These are phyloP conservation scores for Clonostachys chloroleuca DNA, from an alignment of 2,329 filamentous ascomycete genomes.

Conservation along the genomic window DNA sequence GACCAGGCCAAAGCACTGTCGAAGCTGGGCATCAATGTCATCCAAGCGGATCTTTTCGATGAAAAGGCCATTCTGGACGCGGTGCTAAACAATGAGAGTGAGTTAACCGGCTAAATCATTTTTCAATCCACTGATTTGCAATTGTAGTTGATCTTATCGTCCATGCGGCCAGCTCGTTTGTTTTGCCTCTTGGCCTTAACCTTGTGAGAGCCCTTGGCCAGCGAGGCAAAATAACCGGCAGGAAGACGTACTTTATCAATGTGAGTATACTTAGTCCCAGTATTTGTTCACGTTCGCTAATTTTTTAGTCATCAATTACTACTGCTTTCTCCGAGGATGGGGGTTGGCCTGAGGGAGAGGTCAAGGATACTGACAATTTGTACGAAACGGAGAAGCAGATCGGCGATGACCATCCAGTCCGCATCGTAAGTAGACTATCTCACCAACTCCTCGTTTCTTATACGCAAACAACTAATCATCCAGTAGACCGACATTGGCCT, in stretches of 20 bases:
- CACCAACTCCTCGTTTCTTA: too few relatives aligned
- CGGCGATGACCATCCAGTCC: slow-evolving; percentile 13
- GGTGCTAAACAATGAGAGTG: slow-evolving; percentile 17
- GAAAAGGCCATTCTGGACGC: slow-evolving; percentile 12
- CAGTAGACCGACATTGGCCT: too few relatives aligned
- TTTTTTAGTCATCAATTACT: slow-evolving; percentile 14
- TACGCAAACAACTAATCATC: too few relatives aligned
- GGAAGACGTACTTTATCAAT: slow-evolving; percentile 23
- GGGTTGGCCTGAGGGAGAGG: slow-evolving; percentile 21
- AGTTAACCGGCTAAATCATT: not conserved
- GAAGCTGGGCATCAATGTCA: slow-evolving; percentile 17
- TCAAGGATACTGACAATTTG: slow-evolving; percentile 21
- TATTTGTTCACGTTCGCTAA: not conserved
- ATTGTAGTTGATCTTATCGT: slow-evolving; percentile 25
- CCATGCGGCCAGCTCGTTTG: slow-evolving; percentile 23
- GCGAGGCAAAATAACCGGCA: slow-evolving; percentile 13
- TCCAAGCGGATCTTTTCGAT: slow-evolving; percentile 22
- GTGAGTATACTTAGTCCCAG: slow-evolving; percentile 8
- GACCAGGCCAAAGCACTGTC: slow-evolving; percentile 22
- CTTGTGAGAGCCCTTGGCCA: slow-evolving; percentile 25
- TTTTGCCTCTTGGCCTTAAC: slow-evolving; percentile 12
- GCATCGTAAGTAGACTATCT: slow-evolving; percentile 9
- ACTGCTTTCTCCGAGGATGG: slow-evolving; percentile 16
- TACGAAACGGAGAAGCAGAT: slow-evolving; percentile 20
- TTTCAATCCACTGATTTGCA: too few relatives aligned